Evolutionary conservation across 1,139 yeast species (phyloP), one percentile per base, ranked within the genome.

Genomic region (Wickerhamomyces sp.): DNA sequence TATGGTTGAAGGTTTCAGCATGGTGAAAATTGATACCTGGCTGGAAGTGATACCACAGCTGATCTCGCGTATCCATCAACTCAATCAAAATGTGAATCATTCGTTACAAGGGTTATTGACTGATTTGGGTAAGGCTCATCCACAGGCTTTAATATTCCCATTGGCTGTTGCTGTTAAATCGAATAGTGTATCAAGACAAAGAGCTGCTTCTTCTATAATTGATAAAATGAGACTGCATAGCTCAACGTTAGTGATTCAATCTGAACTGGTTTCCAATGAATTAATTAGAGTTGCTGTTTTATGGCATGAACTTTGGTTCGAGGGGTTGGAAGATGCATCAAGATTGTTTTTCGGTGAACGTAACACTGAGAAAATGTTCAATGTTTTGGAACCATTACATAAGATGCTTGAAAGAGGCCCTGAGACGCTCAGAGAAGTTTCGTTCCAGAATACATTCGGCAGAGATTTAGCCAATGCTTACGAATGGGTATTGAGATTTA

Each of bases 301-400:
- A 47, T 90, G 98, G 97, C 96, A 89, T 54, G 99, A 94, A 57
- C 85, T 85, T 59, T 94, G 99, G 98, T 90, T 90, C 54, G 98
- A 90, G 64, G 97, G 96, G 2, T 68, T 94, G 30, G 99, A 94
- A 59, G 97, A 92, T 65, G 98, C 98, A 1, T 89, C 96, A 4
- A 72, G 97, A 44, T 74, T 86, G 40, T 94, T 85, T 67, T 92
- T 89, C 62, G 96, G 96, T 28, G 98, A 94, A 47, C 94, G 88
- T 54, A 88, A 92, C 56, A 85, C 94, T 9, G 96, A 89, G 42
- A 89, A 88, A 59, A 94, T 92, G 97, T 85, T 85, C 63, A 82
- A 86, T 22, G 90, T 90, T 1, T 65, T 94, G 39, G 96, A 88
- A 48, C 97, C 97, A 1, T 66, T 94, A 42, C 97, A 92, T 60